Base-by-base conservation (phyloP, 2,329 filamentous ascomycete genomes). In the Sporothrix luriei region DNA sequence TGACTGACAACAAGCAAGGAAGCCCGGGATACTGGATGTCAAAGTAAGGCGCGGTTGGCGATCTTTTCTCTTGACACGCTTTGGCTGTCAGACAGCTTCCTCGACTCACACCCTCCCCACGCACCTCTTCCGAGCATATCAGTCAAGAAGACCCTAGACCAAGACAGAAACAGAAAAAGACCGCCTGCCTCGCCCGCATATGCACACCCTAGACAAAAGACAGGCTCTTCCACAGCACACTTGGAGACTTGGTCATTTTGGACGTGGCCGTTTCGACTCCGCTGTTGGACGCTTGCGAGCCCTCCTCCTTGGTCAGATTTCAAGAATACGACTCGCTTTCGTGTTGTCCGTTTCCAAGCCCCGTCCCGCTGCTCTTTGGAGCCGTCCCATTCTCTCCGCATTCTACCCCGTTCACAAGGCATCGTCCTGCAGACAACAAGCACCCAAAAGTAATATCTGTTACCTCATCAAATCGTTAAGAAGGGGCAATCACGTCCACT, bases 121-220 rank as follows among this genome's bases (percentile, higher is more conserved):
- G 43, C 59, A 40, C 43, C 14, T 48, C 59, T 64, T 7, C 61
- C 61, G 61, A 21, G 61, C 61, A 49, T 43, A 49, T 49, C 61
- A 64, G 10, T 33, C 62, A 65, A 49, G 46, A 16, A 49, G 26
- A 38, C 46, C 46, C 62, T 51, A 51, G 46, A 24, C 46, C 46
- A 29, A 64, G 24, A n/a, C 61, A 62, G 33, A 59, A 59, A 59
- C 33, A 59, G 59, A 62, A 48, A 48, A 48, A 62, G 59, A 46
- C 5, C 38, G 14, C 59, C 2, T 33, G 9, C 33, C 33, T 33
- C 33, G 33, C 33, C 9, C 33, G 9, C 59, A 5, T 26, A 29
- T 13, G 38, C 40, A 14, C 59, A 48, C 40, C 24, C 21, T 33
- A 38, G 29, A 59, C 16, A 40, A 55, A 33, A 6, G 33, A 33